Conservation (phyloP, 148 eudicot species). For the Cornus florida region DNA sequence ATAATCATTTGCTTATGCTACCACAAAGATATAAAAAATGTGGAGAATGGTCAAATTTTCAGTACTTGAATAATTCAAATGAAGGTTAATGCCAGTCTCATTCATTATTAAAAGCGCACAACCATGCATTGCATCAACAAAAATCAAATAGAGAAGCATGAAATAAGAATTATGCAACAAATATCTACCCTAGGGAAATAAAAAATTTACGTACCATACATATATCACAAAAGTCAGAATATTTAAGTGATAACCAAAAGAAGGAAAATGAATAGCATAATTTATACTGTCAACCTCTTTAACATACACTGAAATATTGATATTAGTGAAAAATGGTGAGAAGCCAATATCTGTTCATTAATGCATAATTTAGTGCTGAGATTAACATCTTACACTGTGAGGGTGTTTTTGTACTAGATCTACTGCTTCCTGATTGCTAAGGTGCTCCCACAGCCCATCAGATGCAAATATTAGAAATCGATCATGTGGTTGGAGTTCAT, state of each 20-base stretch:
- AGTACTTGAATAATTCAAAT: not conserved
- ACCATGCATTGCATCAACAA: not conserved
- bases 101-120: not conserved
- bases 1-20: not conserved
- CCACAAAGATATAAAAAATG: not conserved
- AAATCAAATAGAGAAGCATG: not conserved
- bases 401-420: slow-evolving; percentile 69
- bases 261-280: not conserved
- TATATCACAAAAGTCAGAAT: not conserved
- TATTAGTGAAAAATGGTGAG: not conserved
- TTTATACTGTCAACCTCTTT: not conserved
- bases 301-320: not conserved
- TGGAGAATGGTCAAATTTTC: not conserved
- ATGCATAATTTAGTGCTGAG: not conserved
- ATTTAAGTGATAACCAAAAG: not conserved
- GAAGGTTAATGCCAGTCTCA: not conserved
- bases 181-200: too few species aligned
- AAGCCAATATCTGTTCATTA: not conserved
- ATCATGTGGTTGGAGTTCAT: slow-evolving; percentile 63
- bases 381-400: slow-evolving; percentile 47
- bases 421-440: slow-evolving; percentile 81
- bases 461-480: slow-evolving; percentile 85
- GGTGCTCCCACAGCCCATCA: slow-evolving; percentile 90
- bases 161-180: not conserved
- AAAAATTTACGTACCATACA: too few species aligned